Evolutionary conservation across 352 stramenopile species (phyloP).

Genomic region (Pythium aquatile): DNA sequence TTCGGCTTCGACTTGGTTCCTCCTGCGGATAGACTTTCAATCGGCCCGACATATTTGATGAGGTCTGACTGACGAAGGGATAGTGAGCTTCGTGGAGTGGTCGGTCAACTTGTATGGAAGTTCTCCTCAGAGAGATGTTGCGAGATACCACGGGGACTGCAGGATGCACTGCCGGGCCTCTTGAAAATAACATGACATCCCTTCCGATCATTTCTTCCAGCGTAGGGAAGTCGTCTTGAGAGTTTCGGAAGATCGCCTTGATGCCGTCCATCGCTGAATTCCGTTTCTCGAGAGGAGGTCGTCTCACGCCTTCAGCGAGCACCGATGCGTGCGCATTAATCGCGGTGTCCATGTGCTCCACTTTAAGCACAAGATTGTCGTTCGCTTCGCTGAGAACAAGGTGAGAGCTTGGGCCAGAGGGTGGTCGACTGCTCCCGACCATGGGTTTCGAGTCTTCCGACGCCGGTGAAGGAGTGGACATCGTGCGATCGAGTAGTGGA

Average conservation of each 20-base stretch:
- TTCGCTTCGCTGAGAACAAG: slow-evolving; percentile 9
- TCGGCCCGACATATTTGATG: slow-evolving; percentile 1
- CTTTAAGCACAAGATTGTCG: slow-evolving; percentile 35
- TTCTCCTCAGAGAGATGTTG: not conserved
- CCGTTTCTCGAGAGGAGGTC: slow-evolving; percentile 4
- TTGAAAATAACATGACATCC: slow-evolving; percentile 16
- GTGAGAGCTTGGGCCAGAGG: not conserved
- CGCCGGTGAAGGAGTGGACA: not conserved
- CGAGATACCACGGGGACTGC: not conserved
- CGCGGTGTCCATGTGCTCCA: slow-evolving; percentile 41
- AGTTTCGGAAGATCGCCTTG: slow-evolving; percentile 19
- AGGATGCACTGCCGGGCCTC: not conserved
- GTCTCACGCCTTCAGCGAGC: slow-evolving; percentile 20
- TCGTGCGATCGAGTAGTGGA: not conserved
- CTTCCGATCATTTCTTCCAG: slow-evolving; percentile 14
- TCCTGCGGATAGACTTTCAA: slow-evolving; percentile 7
- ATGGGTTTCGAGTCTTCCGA: not conserved
- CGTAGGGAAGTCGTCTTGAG: not conserved
- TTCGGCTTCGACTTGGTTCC: not conserved
- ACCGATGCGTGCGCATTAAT: slow-evolving; percentile 39
- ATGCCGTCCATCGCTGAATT: slow-evolving; percentile 20
- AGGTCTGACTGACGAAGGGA: not conserved
- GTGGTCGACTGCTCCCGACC: not conserved
- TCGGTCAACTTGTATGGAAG: not conserved
- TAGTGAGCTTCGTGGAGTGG: not conserved